These are phyloP conservation scores for Umbelopsis ramanniana DNA, from an alignment of 192 early-diverging fungal genomes.

Conservation along the genomic window DNA sequence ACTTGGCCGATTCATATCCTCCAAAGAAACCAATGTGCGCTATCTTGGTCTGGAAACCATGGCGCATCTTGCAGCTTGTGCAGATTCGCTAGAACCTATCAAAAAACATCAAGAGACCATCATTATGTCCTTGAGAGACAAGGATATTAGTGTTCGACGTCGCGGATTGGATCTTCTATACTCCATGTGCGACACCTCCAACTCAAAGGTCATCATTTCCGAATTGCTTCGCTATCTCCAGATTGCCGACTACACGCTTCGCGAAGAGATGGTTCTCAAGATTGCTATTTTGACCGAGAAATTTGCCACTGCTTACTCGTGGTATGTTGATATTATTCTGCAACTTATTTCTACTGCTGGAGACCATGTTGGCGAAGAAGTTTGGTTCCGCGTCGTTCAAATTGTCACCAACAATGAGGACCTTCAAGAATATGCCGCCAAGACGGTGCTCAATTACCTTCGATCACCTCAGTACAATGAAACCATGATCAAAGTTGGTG, in stretches of 20 bases:
- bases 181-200: conserved; percentile 93
- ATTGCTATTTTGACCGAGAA: conserved; percentile 99
- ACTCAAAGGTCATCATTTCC: conserved; percentile 83
- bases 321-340: conserved; percentile 99
- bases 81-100: conserved; percentile 83
- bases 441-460: conserved; percentile 80
- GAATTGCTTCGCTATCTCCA: conserved; percentile 93
- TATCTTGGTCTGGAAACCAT: conserved; percentile 97
- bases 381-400: conserved; percentile 98
- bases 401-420: conserved; percentile 96
- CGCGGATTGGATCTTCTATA: conserved; percentile 95
- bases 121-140: conserved; percentile 91
- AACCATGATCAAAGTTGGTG: conserved; percentile 93
- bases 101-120: conserved; percentile 87
- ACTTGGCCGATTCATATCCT: conserved; percentile 88
- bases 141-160: conserved; percentile 96
- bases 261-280: conserved; percentile 98
- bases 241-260: conserved; percentile 86
- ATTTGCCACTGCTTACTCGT: conserved; percentile 95
- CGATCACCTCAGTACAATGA: conserved; percentile 94
- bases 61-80: conserved; percentile 87
- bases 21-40: conserved; percentile 97
- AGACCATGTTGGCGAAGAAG: conserved; percentile 94
- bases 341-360: conserved; percentile 95
- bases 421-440: conserved; percentile 92